Evolutionary conservation across 2,329 filamentous ascomycete species (phyloP).

Genomic region (Penicillium hordei): DNA sequence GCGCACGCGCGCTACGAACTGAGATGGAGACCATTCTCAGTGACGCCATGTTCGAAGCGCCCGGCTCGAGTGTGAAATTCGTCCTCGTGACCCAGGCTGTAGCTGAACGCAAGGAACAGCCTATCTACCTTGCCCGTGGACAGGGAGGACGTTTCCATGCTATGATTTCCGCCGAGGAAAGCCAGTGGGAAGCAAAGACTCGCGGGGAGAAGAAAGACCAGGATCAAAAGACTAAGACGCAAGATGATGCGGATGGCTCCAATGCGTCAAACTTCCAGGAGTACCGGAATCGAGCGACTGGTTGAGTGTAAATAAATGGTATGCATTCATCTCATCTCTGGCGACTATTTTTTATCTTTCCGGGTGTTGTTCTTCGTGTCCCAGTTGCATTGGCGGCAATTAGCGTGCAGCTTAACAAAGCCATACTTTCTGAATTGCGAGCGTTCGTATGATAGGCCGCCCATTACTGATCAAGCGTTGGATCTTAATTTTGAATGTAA

Average conservation of each 20-base stretch:
- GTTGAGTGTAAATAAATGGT: slow-evolving; percentile 13
- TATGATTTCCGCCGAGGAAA: slow-evolving; percentile 52
- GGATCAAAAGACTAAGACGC: slow-evolving; percentile 24
- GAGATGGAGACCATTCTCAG: slow-evolving; percentile 76
- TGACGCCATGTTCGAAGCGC: slow-evolving; percentile 79
- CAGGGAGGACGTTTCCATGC: slow-evolving; percentile 53
- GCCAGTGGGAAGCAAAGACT: slow-evolving; percentile 48
- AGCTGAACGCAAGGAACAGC: slow-evolving; percentile 60
- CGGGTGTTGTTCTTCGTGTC: background rate
- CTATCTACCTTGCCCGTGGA: slow-evolving; percentile 53
- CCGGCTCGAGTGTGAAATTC: slow-evolving; percentile 64
- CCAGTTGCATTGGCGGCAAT: background rate
- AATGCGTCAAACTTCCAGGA: slow-evolving; percentile 44
- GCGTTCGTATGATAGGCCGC: too few species aligned
- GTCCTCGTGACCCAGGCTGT: slow-evolving; percentile 72
- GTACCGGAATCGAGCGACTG: slow-evolving; percentile 43
- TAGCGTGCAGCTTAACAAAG: background rate
- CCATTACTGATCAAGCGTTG: background rate
- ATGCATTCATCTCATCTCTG: background rate
- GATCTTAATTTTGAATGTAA: background rate
- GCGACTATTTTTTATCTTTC: background rate
- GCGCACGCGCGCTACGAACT: slow-evolving; percentile 74
- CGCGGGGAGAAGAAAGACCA: slow-evolving; percentile 35
- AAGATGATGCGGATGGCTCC: slow-evolving; percentile 12
- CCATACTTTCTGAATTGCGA: background rate